These are phyloP conservation scores for Ostreobium quekettii DNA, from an alignment of 139 green algal genomes.

Conservation along the genomic window DNA sequence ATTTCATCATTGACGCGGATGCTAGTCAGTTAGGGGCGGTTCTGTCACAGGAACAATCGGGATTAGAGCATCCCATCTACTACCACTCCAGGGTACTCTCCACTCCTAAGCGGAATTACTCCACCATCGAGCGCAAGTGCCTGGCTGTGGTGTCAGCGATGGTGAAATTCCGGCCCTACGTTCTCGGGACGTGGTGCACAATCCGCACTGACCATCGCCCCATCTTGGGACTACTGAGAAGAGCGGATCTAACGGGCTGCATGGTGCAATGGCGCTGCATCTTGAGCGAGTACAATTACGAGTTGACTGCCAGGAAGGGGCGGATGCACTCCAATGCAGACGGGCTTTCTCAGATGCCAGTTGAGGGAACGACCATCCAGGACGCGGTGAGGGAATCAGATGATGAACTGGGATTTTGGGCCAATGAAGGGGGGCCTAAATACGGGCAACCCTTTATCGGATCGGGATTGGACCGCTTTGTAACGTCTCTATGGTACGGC, in stretches of 20 bases:
- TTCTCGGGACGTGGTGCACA: not conserved
- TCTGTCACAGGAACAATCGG: not conserved
- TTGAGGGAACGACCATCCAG: too few relatives aligned
- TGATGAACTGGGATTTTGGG: too few relatives aligned
- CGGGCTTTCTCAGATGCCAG: too few relatives aligned
- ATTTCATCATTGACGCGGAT: not conserved
- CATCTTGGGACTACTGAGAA: not conserved
- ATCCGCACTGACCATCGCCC: not conserved
- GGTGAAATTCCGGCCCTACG: not conserved
- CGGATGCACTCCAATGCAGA: too few relatives aligned
- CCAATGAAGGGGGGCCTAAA: too few relatives aligned
- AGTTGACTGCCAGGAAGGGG: too few relatives aligned
- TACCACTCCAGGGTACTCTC: not conserved
- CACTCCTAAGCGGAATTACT: not conserved
- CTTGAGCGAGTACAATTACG: too few relatives aligned
- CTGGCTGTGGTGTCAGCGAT: not conserved
- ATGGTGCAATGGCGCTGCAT: not conserved
- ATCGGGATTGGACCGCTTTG: too few relatives aligned
- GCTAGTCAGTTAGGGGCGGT: not conserved
- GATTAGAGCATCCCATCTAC: not conserved
- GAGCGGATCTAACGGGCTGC: not conserved
- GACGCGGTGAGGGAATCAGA: too few relatives aligned
- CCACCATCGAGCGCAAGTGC: not conserved
- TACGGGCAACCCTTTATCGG: too few relatives aligned
- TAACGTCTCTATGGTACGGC: too few relatives aligned